phyloP scores from a whole-genome alignment of 2,329 filamentous ascomycete species.

The Trichoderma cornu-damae region DNA sequence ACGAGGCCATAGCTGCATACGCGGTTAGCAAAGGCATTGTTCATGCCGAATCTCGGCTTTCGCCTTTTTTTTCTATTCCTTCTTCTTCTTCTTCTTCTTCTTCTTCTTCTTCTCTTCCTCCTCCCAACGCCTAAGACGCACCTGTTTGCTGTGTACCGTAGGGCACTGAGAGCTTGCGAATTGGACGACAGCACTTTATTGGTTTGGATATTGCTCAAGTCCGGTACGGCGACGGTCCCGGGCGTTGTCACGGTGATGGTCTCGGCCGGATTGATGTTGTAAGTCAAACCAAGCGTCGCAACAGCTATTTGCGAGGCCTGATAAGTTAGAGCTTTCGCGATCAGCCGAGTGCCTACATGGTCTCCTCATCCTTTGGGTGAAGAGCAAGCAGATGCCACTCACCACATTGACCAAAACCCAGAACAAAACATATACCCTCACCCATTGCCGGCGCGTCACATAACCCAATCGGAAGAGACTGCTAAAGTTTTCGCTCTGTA shows the following conservation, averaged over 20 bases:
- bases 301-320: slow-evolving; percentile 41
- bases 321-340: too few relatives aligned
- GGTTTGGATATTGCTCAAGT: slow-evolving; percentile 35
- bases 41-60: background rate
- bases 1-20: slow-evolving; percentile 36
- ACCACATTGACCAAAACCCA: slow-evolving; percentile 26
- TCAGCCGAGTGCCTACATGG: background rate
- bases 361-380: background rate
- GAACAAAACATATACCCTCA: slow-evolving; percentile 23
- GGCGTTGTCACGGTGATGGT: slow-evolving; percentile 29
- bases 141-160: slow-evolving; percentile 42
- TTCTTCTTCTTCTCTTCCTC: too few relatives aligned
- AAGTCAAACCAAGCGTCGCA: slow-evolving; percentile 40
- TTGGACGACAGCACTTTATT: slow-evolving; percentile 27
- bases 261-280: slow-evolving; percentile 38
- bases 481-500: slow-evolving; percentile 27
- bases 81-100: too few relatives aligned
- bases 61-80: background rate
- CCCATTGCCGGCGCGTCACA: slow-evolving; percentile 19
- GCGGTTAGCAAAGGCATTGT: background rate
- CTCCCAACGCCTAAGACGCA: too few relatives aligned
- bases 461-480: slow-evolving; percentile 22
- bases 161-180: slow-evolving; percentile 27
- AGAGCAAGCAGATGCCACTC: background rate
- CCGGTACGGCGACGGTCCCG: slow-evolving; percentile 35